Percentiles rank a stretch among this genome's conserved stretches.
phyloP scores from a whole-genome alignment of 1,284 basidiomycete genomes.

The Pulchroboletus neoregius region DNA sequence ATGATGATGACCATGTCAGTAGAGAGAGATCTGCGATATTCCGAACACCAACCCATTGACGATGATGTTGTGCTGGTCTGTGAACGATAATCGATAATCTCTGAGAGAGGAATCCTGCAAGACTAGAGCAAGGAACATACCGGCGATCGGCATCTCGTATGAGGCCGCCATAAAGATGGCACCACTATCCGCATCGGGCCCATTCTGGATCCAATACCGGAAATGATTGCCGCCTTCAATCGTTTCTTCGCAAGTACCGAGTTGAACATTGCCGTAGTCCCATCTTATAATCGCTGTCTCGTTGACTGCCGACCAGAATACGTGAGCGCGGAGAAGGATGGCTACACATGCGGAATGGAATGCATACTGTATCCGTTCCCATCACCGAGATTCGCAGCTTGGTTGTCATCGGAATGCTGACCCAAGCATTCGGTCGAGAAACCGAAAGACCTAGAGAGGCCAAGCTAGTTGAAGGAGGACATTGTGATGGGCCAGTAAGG shows the following conservation, averaged over 20 bases:
- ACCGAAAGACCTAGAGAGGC: slow-evolving; percentile 43
- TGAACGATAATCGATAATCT: not conserved
- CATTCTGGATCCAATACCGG: slow-evolving; percentile 86
- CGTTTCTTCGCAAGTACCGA: slow-evolving; percentile 83
- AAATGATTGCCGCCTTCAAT: slow-evolving; percentile 88
- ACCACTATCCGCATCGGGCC: slow-evolving; percentile 56
- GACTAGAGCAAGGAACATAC: slow-evolving; percentile 35
- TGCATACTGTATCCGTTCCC: slow-evolving; percentile 64
- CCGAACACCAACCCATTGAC: slow-evolving; percentile 45
- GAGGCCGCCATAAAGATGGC: slow-evolving; percentile 84
- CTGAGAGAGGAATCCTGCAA: not conserved
- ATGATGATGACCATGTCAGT: not conserved
- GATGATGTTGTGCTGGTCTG: slow-evolving; percentile 52
- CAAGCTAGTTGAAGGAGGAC: slow-evolving; percentile 5
- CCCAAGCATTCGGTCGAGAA: slow-evolving; percentile 84
- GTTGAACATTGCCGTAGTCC: slow-evolving; percentile 71
- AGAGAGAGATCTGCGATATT: not conserved
- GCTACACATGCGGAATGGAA: slow-evolving; percentile 11
- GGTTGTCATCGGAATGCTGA: slow-evolving; percentile 67
- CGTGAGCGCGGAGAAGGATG: not conserved
- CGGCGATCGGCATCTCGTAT: slow-evolving; percentile 63
- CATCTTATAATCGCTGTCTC: slow-evolving; percentile 77
- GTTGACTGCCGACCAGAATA: slow-evolving; percentile 46
- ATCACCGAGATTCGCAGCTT: slow-evolving; percentile 82
- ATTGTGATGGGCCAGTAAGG: not conserved